These are phyloP conservation scores for Thinopyrum elongatum DNA, from an alignment of 176 grass and related monocot genomes.

Conservation along the genomic window DNA sequence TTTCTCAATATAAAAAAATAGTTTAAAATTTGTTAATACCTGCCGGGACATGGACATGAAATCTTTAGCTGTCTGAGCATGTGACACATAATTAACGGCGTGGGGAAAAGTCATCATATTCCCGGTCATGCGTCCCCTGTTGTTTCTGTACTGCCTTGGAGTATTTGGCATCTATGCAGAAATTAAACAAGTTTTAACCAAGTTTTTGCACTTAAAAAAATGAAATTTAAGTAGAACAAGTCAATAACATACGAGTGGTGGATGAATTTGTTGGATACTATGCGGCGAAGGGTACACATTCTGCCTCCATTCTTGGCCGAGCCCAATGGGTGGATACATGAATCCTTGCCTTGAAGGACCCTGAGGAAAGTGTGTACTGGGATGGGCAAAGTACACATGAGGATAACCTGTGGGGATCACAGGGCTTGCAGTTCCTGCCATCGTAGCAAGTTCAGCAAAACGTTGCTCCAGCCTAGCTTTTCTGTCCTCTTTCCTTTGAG, in stretches of 20 bases:
- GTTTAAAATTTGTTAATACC: slow-evolving; percentile 7
- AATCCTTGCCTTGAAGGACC: slow-evolving; percentile 56
- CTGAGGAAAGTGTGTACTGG: slow-evolving; percentile 46
- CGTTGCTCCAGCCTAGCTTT: slow-evolving; percentile 50
- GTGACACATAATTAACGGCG: slow-evolving; percentile 35
- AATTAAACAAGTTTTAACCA: not conserved
- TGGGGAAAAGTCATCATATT: slow-evolving; percentile 47
- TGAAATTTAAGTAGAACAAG: not conserved
- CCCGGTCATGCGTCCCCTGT: slow-evolving; percentile 44
- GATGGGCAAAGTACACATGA: slow-evolving; percentile 60
- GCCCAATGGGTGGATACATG: slow-evolving; percentile 49
- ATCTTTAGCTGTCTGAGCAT: slow-evolving; percentile 61
- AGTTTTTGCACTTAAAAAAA: not conserved
- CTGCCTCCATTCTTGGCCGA: slow-evolving; percentile 52
- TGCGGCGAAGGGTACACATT: slow-evolving; percentile 49
- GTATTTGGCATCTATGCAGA: slow-evolving; percentile 44
- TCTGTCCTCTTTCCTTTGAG: slow-evolving; percentile 84
- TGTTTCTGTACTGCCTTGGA: slow-evolving; percentile 55
- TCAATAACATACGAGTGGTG: slow-evolving; percentile 36
- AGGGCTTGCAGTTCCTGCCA: slow-evolving; percentile 35
- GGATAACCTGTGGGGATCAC: slow-evolving; percentile 58
- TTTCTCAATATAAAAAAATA: not conserved
- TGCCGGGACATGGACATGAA: slow-evolving; percentile 39
- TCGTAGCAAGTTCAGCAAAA: slow-evolving; percentile 42
- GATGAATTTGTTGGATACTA: slow-evolving; percentile 51